A percentile compares a stretch with the other conserved stretches of the same genome.
phyloP scores from a whole-genome alignment of 495 filamentous ascomycete species.

The Lophiotrema nucula region DNA sequence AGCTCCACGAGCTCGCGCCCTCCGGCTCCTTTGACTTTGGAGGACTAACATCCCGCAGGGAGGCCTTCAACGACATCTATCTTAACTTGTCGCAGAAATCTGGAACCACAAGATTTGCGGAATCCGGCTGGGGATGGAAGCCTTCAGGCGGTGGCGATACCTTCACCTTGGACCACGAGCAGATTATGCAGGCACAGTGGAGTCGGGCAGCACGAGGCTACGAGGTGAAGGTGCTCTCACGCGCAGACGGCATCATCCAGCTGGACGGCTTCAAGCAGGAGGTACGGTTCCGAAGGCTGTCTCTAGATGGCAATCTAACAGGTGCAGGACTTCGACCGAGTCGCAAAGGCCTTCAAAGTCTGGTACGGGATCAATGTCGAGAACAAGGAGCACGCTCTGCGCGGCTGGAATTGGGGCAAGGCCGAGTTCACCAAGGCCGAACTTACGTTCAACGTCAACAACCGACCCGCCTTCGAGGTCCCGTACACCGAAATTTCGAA shows the following conservation, averaged over 20 bases:
- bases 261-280: constrained; percentile 94
- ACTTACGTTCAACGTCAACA: constrained; percentile 93
- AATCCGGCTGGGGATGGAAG: constrained; percentile 92
- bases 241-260: constrained; percentile 82
- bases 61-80: constrained; percentile 95
- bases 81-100: constrained; percentile 87
- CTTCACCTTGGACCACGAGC: constrained; percentile 81
- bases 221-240: constrained; percentile 84
- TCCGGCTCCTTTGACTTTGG: no score
- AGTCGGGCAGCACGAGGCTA: constrained; percentile 88
- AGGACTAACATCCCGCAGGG: constrained; percentile 48
- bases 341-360: constrained; percentile 87
- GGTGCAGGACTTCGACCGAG: constrained; percentile 77
- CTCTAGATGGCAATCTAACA: background rate
- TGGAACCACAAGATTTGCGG: constrained; percentile 90
- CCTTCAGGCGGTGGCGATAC: constrained; percentile 82
- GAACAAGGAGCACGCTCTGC: constrained; percentile 85
- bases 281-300: constrained; percentile 46
- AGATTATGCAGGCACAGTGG: constrained; percentile 87
- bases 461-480: constrained; percentile 94
- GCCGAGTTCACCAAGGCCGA: constrained; percentile 95
- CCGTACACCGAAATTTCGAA: constrained; percentile 98
- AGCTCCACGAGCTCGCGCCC: no score
- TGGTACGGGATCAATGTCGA: constrained; percentile 95
- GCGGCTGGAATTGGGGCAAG: constrained; percentile 99